Conservation (phyloP, 192 early-diverging fungal genomes). For the Coemansia sp. region DNA sequence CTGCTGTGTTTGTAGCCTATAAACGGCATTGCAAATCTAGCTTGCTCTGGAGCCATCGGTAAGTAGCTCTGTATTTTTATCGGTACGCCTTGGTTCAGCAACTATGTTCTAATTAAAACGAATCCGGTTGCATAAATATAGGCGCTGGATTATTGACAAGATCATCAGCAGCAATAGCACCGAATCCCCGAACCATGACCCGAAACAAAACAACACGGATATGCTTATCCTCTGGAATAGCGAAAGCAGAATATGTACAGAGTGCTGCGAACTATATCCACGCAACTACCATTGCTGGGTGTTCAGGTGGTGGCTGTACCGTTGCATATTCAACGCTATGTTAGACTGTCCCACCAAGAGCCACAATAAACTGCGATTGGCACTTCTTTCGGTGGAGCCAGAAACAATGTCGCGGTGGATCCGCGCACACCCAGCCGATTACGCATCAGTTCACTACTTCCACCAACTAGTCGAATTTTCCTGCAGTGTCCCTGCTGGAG, state of each 20-base stretch:
- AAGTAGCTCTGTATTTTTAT: background rate
- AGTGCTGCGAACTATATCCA: slow-evolving; percentile 27
- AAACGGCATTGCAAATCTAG: slow-evolving; percentile 40
- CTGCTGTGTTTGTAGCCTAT: slow-evolving; percentile 28
- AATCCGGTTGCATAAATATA: background rate
- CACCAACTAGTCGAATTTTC: slow-evolving; percentile 22
- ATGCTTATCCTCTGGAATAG: slow-evolving; percentile 17
- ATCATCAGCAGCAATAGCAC: background rate
- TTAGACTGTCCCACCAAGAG: background rate
- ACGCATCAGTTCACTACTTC: slow-evolving; percentile 45
- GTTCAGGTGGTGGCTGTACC: slow-evolving; percentile 41
- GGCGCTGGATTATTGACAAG: slow-evolving; percentile 30
- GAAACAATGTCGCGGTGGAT: slow-evolving; percentile 19
- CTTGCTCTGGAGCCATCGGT: slow-evolving; percentile 48
- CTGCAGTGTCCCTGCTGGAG: background rate
- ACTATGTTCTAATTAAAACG: background rate
- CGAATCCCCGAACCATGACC: background rate
- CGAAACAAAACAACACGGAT: background rate
- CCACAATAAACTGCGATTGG: background rate
- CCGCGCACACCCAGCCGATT: slow-evolving; percentile 38
- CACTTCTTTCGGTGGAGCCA: background rate
- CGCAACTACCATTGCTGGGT: slow-evolving; percentile 56
- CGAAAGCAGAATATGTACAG: slow-evolving; percentile 18
- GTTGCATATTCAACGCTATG: background rate
- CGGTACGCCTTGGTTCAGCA: background rate